A percentile compares a stretch with the other conserved stretches of the same genome.
Evolutionary conservation across 169 alveolate genomes (phyloP).

Genomic region (Plasmodium sp.): DNA sequence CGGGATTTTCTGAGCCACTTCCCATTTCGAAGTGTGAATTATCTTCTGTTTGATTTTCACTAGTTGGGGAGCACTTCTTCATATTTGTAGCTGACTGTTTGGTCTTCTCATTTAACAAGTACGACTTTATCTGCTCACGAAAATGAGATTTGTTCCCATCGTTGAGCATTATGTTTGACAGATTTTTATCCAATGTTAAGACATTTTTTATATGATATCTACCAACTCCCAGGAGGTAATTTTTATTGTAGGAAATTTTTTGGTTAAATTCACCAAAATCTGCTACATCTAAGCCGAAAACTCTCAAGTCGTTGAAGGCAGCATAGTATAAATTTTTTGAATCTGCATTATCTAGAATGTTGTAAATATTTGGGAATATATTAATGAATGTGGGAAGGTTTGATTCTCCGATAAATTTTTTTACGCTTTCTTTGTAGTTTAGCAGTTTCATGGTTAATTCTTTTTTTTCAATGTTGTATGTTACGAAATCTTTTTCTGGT

Average conservation of each 20-base stretch:
- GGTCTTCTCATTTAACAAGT: conserved; percentile 1
- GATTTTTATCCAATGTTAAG: conserved; percentile 67
- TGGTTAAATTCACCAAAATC: conserved; percentile 78
- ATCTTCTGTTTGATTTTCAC: background rate
- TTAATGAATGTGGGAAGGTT: conserved; percentile 76
- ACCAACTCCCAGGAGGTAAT: conserved; percentile 77
- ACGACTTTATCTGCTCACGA: conserved; percentile 14
- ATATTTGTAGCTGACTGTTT: conserved; percentile 12
- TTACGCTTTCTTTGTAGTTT: conserved; percentile 77
- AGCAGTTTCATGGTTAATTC: conserved; percentile 54
- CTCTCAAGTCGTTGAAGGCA: conserved; percentile 76
- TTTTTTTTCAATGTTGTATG: conserved; percentile 55
- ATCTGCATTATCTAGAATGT: conserved; percentile 77
- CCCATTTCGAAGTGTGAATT: background rate
- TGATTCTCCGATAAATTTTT: conserved; percentile 78
- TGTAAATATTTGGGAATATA: conserved; percentile 77
- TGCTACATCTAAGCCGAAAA: conserved; percentile 78
- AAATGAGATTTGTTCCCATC: conserved; percentile 17
- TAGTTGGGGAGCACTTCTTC: background rate
- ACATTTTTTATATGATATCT: conserved; percentile 76
- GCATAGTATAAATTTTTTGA: conserved; percentile 51
- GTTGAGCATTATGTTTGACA: conserved; percentile 7
- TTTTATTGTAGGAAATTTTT: conserved; percentile 62
- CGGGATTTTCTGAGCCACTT: background rate
- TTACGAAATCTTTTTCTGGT: conserved; percentile 10